A percentile compares a stretch with the other conserved stretches of the same genome.
These are phyloP conservation scores for Neonectria coccinea DNA, from an alignment of 2,329 filamentous ascomycete species.

Conservation along the genomic window DNA sequence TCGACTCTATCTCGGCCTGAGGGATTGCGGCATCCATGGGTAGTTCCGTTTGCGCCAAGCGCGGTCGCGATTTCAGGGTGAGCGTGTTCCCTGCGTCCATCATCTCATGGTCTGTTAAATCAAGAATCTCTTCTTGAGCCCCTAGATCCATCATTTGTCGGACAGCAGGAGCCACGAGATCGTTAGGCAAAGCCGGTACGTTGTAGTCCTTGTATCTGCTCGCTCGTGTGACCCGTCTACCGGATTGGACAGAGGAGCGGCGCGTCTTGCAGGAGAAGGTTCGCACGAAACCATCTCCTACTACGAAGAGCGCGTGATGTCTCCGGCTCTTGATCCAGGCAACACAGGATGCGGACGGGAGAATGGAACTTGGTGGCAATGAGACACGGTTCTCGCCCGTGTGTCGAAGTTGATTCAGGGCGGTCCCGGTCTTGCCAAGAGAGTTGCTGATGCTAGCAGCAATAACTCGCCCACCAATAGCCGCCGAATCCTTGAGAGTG, in stretches of 20 bases:
- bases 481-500: conserved; percentile 69
- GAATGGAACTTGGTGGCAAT: conserved; percentile 67
- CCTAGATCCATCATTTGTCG: conserved; percentile 63
- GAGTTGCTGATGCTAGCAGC: conserved; percentile 81
- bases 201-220: conserved; percentile 75
- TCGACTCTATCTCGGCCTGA: conserved; percentile 92
- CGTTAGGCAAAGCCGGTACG: conserved; percentile 72
- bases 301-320: conserved; percentile 71
- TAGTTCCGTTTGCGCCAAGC: conserved; percentile 53
- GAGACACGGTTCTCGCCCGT: conserved; percentile 81
- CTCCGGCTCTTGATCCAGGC: conserved; percentile 73
- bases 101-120: conserved; percentile 64
- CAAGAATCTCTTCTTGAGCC: conserved; percentile 67
- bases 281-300: conserved; percentile 74
- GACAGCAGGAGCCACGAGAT: conserved; percentile 66
- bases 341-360: conserved; percentile 70
- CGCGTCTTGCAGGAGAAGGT: conserved; percentile 71
- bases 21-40: conserved; percentile 73
- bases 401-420: conserved; percentile 77
- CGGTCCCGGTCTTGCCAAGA: conserved; percentile 77
- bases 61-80: conserved; percentile 59
- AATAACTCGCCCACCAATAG: conserved; percentile 78
- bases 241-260: conserved; percentile 65
- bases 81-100: conserved; percentile 67
- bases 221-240: conserved; percentile 65